These are phyloP conservation scores for Aureobasidium sp. DNA, from an alignment of 2,329 filamentous ascomycete species.

Conservation along the genomic window DNA sequence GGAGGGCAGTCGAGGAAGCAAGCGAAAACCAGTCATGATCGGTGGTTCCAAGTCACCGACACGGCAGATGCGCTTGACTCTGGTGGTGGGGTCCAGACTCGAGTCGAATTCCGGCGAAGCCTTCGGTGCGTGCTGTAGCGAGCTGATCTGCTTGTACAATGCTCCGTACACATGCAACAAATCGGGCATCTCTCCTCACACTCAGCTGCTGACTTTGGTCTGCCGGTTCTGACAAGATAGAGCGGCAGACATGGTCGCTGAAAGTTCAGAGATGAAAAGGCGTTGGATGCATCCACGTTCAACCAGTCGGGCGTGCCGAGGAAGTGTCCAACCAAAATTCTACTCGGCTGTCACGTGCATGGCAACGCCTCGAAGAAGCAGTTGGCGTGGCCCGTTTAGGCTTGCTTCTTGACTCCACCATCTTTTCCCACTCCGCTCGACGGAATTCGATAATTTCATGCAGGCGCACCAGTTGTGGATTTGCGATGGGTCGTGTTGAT, in stretches of 20 bases:
- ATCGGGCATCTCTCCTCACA: too few species aligned
- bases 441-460: not conserved
- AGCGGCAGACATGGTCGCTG: not conserved
- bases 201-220: not conserved
- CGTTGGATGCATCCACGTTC: not conserved
- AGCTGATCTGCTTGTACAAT: not conserved
- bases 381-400: too few species aligned
- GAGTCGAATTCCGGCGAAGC: not conserved
- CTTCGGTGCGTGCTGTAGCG: not conserved
- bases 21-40: not conserved
- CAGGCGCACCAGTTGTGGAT: constrained; percentile 1
- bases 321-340: not conserved
- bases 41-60: not conserved
- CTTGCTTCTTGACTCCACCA: not conserved
- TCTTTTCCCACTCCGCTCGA: not conserved
- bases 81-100: not conserved
- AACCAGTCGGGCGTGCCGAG: not conserved
- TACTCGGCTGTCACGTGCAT: not conserved
- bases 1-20: not conserved
- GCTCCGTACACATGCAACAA: not conserved
- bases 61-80: not conserved
- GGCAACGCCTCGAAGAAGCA: not conserved
- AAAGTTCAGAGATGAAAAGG: not conserved
- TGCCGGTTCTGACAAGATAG: not conserved
- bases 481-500: not conserved